Evolutionary conservation across 108 stramenopile species (phyloP).

Genomic region (Cyclotella baltica): DNA sequence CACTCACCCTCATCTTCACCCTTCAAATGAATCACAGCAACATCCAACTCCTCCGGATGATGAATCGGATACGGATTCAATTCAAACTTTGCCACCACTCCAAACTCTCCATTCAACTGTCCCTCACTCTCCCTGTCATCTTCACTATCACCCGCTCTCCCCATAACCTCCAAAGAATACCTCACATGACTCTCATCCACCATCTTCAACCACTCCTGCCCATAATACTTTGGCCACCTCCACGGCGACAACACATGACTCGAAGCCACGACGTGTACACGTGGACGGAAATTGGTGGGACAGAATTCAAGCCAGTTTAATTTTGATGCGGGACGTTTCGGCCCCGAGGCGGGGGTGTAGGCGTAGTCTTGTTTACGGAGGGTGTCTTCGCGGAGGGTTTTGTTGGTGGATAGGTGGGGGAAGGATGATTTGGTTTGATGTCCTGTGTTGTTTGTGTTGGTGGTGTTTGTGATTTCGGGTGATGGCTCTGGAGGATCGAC

Average conservation of each 20-base stretch:
- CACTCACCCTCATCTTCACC: constrained; percentile 60
- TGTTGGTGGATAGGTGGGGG: constrained; percentile 37
- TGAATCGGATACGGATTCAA: constrained; percentile 85
- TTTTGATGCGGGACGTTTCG: constrained; percentile 59
- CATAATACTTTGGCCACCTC: constrained; percentile 87
- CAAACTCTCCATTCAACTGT: constrained; percentile 40
- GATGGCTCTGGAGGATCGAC: constrained; percentile 70
- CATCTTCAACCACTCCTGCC: constrained; percentile 77
- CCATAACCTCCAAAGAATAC: constrained; percentile 64
- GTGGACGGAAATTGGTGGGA: constrained; percentile 71
- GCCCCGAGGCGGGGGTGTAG: constrained; percentile 70
- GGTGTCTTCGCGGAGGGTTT: constrained; percentile 44
- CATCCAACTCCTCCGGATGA: constrained; percentile 78
- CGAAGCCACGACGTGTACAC: constrained; percentile 77
- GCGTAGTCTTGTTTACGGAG: constrained; percentile 57
- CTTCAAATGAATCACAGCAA: constrained; percentile 83
- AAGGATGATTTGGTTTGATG: constrained; percentile 51
- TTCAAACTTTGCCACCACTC: constrained; percentile 73
- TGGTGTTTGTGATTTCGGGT: neutral
- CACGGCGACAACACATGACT: constrained; percentile 87
- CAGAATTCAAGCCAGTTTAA: constrained; percentile 87
- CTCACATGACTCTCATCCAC: constrained; percentile 68
- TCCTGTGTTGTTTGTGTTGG: constrained; percentile 15
- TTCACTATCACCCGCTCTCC: neutral
- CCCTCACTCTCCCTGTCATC: constrained; percentile 20